Evolutionary conservation across 495 filamentous ascomycete species (phyloP).

Genomic region (Ramalina peruviana): DNA sequence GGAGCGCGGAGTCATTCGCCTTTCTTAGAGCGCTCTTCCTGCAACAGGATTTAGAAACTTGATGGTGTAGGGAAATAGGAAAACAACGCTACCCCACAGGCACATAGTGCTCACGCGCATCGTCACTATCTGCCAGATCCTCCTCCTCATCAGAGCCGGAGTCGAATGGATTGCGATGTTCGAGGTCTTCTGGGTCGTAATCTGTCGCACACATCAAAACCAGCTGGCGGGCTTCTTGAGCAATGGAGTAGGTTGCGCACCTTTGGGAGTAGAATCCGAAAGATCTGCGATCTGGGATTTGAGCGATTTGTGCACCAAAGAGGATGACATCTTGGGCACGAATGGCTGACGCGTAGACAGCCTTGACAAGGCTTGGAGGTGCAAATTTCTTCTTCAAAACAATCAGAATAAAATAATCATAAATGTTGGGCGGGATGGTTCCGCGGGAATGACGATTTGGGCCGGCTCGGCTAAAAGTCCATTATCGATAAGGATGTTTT

Average conservation of each 20-base stretch:
- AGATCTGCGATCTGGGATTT: slow-evolving; percentile 54
- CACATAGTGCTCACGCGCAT: slow-evolving; percentile 68
- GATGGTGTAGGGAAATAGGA: background rate
- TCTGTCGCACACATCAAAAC: slow-evolving; percentile 35
- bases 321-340: too few species aligned
- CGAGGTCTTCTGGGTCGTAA: slow-evolving; percentile 74
- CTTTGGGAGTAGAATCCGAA: slow-evolving; percentile 46
- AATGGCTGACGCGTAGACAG: too few species aligned
- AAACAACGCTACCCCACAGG: slow-evolving; percentile 53
- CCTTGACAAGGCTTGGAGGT: too few species aligned
- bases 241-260: slow-evolving; percentile 21
- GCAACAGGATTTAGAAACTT: background rate
- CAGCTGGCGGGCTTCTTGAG: background rate
- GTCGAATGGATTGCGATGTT: slow-evolving; percentile 39
- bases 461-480: too few species aligned
- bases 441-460: too few species aligned
- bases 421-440: too few species aligned
- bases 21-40: slow-evolving; percentile 81
- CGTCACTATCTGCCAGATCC: slow-evolving; percentile 29
- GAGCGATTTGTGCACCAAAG: slow-evolving; percentile 24
- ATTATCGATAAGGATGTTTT: too few species aligned
- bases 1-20: slow-evolving; percentile 34
- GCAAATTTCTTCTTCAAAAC: too few species aligned
- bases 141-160: slow-evolving; percentile 14
- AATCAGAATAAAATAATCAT: too few species aligned